phyloP scores from a whole-genome alignment of 768 basidiomycete species.

The Lanmaoa pseudosensibilis region DNA sequence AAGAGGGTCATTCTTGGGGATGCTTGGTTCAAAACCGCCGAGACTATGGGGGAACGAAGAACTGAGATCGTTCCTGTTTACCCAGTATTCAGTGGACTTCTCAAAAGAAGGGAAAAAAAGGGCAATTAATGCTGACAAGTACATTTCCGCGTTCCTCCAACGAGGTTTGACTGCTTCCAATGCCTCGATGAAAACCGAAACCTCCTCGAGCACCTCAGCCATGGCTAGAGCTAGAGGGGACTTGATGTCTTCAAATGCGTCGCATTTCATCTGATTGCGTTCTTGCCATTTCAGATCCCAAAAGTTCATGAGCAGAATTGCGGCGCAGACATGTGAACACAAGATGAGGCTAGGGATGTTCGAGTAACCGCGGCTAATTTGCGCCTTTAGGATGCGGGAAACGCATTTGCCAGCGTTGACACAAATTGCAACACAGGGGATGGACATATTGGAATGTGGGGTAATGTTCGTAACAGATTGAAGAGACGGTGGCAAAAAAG shows the following conservation, averaged over 20 bases:
- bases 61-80: constrained; percentile 26
- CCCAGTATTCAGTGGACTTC: constrained; percentile 35
- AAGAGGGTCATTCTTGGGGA: constrained; percentile 10
- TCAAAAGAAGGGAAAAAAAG: constrained; percentile 8
- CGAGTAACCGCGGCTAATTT: constrained; percentile 45
- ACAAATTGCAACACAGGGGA: constrained; percentile 58
- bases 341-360: constrained; percentile 45
- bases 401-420: constrained; percentile 61
- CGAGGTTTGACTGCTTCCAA: constrained; percentile 28
- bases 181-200: constrained; percentile 30
- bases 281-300: constrained; percentile 58
- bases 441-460: constrained; percentile 35
- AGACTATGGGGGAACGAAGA: constrained; percentile 30
- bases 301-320: constrained; percentile 52
- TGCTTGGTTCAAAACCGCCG: constrained; percentile 22
- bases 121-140: constrained; percentile 34
- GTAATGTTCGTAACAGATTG: constrained; percentile 23
- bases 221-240: constrained; percentile 30
- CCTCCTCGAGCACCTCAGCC: constrained; percentile 32
- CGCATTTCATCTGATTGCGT: constrained; percentile 29
- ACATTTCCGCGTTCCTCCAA: constrained; percentile 35
- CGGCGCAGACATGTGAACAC: constrained; percentile 50
- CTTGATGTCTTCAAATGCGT: constrained; percentile 30
- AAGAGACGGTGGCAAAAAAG: constrained; percentile 54
- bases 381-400: constrained; percentile 56